Conservation (phyloP, 352 stramenopile species). For the Globisporangium carolinianum region DNA sequence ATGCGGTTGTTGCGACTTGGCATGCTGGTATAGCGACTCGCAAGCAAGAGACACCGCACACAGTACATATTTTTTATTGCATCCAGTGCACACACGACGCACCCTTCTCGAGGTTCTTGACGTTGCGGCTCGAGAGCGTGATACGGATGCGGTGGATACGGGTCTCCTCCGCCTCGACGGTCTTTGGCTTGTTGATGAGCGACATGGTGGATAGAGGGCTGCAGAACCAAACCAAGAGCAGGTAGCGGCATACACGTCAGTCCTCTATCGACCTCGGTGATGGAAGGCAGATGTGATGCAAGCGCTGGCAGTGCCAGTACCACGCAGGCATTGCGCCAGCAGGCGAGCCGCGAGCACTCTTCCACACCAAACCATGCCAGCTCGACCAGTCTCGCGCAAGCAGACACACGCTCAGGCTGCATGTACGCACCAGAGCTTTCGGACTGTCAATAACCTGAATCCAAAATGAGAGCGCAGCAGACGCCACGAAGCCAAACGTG, state of each 20-base stretch:
- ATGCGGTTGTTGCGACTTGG: neutral
- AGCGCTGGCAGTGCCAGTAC: no score
- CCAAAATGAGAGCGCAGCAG: conserved; percentile 36
- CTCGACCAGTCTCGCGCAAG: no score
- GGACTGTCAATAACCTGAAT: conserved; percentile 90
- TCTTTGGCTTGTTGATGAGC: conserved; percentile 83
- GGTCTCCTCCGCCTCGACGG: conserved; percentile 78
- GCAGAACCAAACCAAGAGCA: neutral
- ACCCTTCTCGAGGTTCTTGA: conserved; percentile 99
- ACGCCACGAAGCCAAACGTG: neutral
- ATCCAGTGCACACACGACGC: conserved; percentile 3
- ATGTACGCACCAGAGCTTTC: conserved; percentile 59
- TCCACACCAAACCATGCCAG: no score
- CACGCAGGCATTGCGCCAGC: no score
- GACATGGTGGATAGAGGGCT: conserved; percentile 89
- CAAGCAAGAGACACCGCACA: no score
- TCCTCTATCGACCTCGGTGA: no score
- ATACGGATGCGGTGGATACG: conserved; percentile 98
- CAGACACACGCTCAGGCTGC: no score
- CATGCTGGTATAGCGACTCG: no score
- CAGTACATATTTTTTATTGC: neutral
- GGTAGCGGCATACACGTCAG: neutral
- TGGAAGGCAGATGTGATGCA: no score
- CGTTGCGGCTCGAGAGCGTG: conserved; percentile 98
- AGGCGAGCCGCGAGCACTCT: no score